Evolutionary conservation across 129 eudicot species (phyloP).

Genomic region (Gnaphalium uliginosum): DNA sequence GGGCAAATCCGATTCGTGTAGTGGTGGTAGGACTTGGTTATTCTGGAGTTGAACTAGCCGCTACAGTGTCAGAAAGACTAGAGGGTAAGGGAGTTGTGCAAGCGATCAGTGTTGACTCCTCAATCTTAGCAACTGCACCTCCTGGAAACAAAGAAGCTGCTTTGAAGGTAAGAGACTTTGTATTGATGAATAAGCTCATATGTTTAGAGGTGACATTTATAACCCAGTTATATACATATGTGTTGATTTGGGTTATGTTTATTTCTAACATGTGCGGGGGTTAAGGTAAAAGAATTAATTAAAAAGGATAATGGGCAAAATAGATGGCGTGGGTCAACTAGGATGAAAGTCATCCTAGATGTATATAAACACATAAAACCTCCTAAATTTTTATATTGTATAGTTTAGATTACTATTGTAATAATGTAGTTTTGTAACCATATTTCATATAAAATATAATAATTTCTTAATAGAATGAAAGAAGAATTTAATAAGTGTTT

Average conservation of each 20-base stretch:
- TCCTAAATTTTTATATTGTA: not conserved
- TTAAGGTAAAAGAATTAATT: not conserved
- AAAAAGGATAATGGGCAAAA: not conserved
- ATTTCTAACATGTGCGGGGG: not conserved
- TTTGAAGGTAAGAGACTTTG: constrained; percentile 54
- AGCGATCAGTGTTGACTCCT: constrained; percentile 69
- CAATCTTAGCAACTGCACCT: constrained; percentile 80
- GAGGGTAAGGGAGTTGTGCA: constrained; percentile 79
- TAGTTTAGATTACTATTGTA: not conserved
- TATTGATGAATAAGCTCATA: not conserved
- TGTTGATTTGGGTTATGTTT: not conserved
- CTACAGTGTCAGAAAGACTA: constrained; percentile 89
- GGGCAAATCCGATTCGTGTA: constrained; percentile 61
- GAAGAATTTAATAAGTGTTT: too few species aligned
- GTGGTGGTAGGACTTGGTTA: constrained; percentile 98
- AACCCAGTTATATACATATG: not conserved
- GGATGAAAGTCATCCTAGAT: not conserved
- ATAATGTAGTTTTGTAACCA: not conserved
- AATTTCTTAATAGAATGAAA: not conserved
- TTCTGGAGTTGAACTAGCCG: constrained; percentile 91
- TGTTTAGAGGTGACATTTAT: not conserved
- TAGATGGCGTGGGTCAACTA: not conserved
- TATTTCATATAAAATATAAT: not conserved
- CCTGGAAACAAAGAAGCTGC: constrained; percentile 93
- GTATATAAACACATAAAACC: not conserved